These are phyloP conservation scores for Trametes coccinea DNA, from an alignment of 768 basidiomycete species.

Conservation along the genomic window DNA sequence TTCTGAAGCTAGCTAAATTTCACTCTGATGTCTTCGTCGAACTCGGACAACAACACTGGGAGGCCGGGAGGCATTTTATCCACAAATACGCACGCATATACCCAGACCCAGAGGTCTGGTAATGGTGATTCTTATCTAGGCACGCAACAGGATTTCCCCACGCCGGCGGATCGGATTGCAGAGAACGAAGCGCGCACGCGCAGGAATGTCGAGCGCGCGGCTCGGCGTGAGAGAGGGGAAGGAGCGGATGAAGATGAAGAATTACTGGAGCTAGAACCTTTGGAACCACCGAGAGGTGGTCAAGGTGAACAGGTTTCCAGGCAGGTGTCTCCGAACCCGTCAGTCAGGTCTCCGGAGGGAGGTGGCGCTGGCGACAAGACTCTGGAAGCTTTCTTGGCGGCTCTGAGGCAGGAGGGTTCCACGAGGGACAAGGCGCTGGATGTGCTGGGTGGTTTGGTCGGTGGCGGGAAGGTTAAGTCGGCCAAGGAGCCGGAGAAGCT, in stretches of 20 bases:
- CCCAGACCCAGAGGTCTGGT: background rate
- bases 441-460: no score
- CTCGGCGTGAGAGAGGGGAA: background rate
- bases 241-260: conserved; percentile 1
- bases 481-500: no score
- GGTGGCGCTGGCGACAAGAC: no score
- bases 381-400: no score
- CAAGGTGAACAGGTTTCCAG: no score
- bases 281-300: no score
- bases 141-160: background rate
- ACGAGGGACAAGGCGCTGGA: no score
- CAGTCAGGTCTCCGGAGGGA: no score
- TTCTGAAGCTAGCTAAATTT: background rate
- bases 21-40: background rate
- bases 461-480: no score
- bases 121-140: no score
- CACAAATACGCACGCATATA: background rate
- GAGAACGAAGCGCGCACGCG: background rate
- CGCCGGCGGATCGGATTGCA: background rate
- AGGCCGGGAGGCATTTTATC: background rate
- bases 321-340: no score
- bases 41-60: background rate
- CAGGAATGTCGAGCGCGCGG: background rate
- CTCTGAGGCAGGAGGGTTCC: no score
- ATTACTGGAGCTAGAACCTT: background rate